Evolutionary conservation across 2,329 filamentous ascomycete species (phyloP).

Genomic region (Sphaerulina musiva): DNA sequence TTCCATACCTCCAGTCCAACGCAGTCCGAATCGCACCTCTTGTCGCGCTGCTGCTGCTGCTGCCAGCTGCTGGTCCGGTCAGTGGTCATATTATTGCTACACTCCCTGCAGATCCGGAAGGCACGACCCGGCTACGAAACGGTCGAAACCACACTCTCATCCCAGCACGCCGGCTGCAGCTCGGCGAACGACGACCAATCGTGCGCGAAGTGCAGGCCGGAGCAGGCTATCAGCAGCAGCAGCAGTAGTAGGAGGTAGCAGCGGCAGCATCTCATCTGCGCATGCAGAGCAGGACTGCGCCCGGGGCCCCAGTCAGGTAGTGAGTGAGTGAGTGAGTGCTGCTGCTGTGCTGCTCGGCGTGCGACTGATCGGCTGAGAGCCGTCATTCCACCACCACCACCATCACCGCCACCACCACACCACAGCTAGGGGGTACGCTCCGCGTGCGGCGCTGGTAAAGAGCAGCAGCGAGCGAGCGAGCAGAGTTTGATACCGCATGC

Average conservation of each 20-base stretch:
- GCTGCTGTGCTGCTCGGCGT: no score
- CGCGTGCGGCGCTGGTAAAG: background rate
- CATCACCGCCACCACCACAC: no score
- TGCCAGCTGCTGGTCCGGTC: no score
- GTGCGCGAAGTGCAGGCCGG: constrained; percentile 3
- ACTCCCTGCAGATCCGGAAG: constrained; percentile 21
- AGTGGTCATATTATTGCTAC: constrained; percentile 1
- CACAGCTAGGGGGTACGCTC: no score
- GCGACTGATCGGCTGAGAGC: no score
- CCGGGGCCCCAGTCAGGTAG: no score
- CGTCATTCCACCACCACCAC: no score
- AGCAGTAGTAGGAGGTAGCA: no score
- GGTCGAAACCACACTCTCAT: constrained; percentile 9
- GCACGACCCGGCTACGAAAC: constrained; percentile 19
- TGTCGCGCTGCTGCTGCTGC: background rate
- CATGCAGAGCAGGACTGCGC: no score
- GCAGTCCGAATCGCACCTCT: background rate
- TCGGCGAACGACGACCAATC: constrained; percentile 20
- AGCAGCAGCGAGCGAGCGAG: background rate
- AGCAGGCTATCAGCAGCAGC: background rate
- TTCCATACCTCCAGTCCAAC: no score
- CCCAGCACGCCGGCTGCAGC: constrained; percentile 21
- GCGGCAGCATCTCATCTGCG: no score
- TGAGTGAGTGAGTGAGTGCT: no score
- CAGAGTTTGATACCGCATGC: constrained; percentile 17